Percentiles rank a stretch among this genome's conserved stretches.
Conservation (phyloP, 1,139 yeast genomes). For the Waltiozyma sp. region DNA sequence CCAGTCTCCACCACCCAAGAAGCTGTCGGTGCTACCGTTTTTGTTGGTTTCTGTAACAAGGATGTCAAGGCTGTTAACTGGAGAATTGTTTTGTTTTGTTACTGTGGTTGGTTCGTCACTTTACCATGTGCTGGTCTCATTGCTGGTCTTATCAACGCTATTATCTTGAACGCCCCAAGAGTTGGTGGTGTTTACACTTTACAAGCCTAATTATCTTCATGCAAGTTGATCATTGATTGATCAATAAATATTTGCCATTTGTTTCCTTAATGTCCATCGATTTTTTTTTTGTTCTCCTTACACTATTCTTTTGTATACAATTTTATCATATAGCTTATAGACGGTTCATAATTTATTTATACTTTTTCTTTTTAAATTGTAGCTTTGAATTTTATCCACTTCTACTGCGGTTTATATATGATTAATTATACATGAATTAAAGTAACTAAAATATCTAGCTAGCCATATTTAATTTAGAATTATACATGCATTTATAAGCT, state of each 20-base stretch:
- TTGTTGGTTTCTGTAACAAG: constrained; percentile 63
- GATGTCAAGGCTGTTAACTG: constrained; percentile 60
- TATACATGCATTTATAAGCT: too few species aligned
- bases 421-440: too few species aligned
- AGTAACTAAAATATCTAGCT: too few species aligned
- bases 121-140: constrained; percentile 66
- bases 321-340: too few species aligned
- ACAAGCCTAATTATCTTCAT: background rate
- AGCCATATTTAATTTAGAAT: too few species aligned
- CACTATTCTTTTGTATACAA: too few species aligned
- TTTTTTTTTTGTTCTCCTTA: background rate
- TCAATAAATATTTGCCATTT: too few species aligned
- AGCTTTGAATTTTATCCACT: too few species aligned
- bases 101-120: constrained; percentile 63
- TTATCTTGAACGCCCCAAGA: constrained; percentile 55
- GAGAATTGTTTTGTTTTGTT: constrained; percentile 69
- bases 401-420: too few species aligned
- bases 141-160: constrained; percentile 57
- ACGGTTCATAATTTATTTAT: too few species aligned
- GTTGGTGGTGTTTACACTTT: constrained; percentile 7
- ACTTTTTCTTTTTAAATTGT: too few species aligned
- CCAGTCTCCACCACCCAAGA: constrained; percentile 74
- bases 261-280: too few species aligned
- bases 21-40: constrained; percentile 73
- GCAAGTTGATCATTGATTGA: background rate